Base-by-base conservation (phyloP, 805 yeast genomes). In the Sugiyamaella mastotermitis region DNA sequence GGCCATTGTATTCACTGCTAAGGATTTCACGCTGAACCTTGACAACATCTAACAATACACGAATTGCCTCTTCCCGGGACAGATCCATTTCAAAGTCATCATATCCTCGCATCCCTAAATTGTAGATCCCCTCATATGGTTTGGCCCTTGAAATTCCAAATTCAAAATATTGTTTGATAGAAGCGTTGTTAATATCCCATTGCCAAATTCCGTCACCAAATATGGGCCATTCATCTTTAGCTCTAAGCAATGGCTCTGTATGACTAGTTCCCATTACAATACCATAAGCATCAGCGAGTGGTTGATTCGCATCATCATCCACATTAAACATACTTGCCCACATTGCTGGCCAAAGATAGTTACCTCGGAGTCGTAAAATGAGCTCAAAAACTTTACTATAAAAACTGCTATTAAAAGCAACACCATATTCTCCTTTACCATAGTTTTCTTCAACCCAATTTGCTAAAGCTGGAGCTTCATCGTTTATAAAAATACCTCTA, bases 331-430 rank as follows among this genome's bases (percentile, higher is more conserved):
- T 41, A 23, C 37, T 21, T 10, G 37, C 38, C 48, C 48, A 44
- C 48, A 44, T 44, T 7, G 46, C 35, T 5, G 48, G 48, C 48
- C 48, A 44, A 4, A 44, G 17, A 18, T 41, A 41, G 29, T 44
- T 44, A 15, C 35, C 48, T 18, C 33, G 31, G 13, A 38, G 23
- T 2, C 48, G 38, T 5, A 44, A 35, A 5, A 44, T 20, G 10
- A 44, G 38, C 27, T 44, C 48, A 34, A 31, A 42, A 21, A 44
- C 46, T 13, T 28, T 35, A 5, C 35, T 17, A 30, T 44, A 44
- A 17, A 44, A 38, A 7, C 33, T 28, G 15, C 25, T 29, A 25
- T 34, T 42, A 24, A 44, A 44, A 11, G 34, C 31, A 4, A 38
- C 34, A 8, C 45, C 46, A 33, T 31, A 41, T 22, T 26, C 22